These are phyloP conservation scores for Juglanconis juglandina DNA, from an alignment of 2,329 filamentous ascomycete genomes.

Conservation along the genomic window DNA sequence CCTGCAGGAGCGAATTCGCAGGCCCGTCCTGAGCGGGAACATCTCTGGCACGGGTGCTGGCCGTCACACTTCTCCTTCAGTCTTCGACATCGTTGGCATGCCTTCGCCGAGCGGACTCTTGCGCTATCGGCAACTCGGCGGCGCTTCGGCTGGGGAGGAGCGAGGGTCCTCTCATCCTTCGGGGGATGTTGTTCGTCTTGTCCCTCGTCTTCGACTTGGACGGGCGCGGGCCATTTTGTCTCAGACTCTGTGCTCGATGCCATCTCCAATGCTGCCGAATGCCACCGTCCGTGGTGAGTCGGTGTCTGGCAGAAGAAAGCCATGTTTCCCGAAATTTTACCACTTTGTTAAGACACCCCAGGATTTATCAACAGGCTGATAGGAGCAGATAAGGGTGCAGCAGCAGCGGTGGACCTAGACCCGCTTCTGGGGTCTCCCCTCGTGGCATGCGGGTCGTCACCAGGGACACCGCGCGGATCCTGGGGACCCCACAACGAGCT, in stretches of 20 bases:
- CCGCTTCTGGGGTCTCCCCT: slow-evolving; percentile 11
- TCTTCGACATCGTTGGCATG: slow-evolving; percentile 19
- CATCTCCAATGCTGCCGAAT: neutral
- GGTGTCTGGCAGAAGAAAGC: neutral
- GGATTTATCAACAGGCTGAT: neutral
- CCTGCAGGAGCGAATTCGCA: slow-evolving; percentile 18
- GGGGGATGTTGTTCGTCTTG: neutral
- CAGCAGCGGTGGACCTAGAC: slow-evolving; percentile 3
- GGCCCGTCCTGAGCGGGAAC: slow-evolving; percentile 15
- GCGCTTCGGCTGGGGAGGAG: slow-evolving; percentile 15
- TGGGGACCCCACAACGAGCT: neutral
- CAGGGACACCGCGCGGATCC: neutral
- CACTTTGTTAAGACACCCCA: neutral
- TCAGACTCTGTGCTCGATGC: slow-evolving; percentile 3
- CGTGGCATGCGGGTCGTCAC: slow-evolving; percentile 13
- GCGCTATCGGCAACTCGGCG: slow-evolving; percentile 16
- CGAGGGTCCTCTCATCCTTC: neutral
- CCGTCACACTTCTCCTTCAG: slow-evolving; percentile 23
- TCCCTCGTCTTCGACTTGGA: slow-evolving; percentile 3
- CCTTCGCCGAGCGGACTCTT: slow-evolving; percentile 14
- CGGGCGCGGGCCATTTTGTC: slow-evolving; percentile 7
- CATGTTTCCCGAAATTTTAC: neutral
- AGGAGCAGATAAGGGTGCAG: slow-evolving; percentile 8
- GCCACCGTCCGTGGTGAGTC: neutral
- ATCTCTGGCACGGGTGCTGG: slow-evolving; percentile 20